Conservation (phyloP, 2,329 filamentous ascomycete genomes). For the Xylaria hypoxylon region DNA sequence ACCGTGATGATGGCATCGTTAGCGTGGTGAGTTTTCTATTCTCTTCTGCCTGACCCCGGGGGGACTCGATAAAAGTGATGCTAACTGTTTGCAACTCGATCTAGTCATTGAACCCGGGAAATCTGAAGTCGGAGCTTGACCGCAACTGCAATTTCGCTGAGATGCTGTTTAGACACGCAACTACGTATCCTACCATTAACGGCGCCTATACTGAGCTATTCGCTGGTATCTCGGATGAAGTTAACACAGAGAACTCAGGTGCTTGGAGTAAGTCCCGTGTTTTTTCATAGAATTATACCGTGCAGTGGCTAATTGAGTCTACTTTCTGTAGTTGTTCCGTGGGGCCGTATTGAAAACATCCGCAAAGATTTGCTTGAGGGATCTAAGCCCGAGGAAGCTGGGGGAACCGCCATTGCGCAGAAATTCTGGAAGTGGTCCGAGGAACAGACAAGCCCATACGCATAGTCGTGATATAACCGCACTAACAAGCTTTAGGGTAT, state of each 20-base stretch:
- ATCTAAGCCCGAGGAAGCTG: conserved; percentile 51
- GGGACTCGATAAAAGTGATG: conserved; percentile 19
- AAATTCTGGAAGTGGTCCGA: conserved; percentile 61
- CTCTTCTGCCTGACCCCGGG: neutral
- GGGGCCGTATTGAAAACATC: conserved; percentile 55
- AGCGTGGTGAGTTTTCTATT: conserved; percentile 42
- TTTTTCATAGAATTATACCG: neutral
- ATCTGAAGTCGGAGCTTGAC: conserved; percentile 47
- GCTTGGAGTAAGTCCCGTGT: conserved; percentile 45
- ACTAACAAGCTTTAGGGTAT: too few species aligned
- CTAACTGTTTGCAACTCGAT: neutral
- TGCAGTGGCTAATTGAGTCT: conserved; percentile 9
- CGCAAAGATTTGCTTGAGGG: conserved; percentile 51
- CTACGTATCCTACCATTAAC: conserved; percentile 43
- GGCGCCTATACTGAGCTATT: conserved; percentile 59
- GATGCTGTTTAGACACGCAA: conserved; percentile 40
- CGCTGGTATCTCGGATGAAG: conserved; percentile 54
- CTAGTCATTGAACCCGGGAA: conserved; percentile 48
- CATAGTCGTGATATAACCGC: conserved; percentile 11
- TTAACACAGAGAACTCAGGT: conserved; percentile 50
- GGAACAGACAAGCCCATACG: conserved; percentile 52
- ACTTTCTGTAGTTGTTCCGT: conserved; percentile 56
- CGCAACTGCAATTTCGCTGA: conserved; percentile 40
- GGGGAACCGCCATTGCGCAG: conserved; percentile 53
- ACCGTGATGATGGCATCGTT: conserved; percentile 46